Conservation (phyloP, 2,329 filamentous ascomycete genomes). For the Rutstroemia sp. region DNA sequence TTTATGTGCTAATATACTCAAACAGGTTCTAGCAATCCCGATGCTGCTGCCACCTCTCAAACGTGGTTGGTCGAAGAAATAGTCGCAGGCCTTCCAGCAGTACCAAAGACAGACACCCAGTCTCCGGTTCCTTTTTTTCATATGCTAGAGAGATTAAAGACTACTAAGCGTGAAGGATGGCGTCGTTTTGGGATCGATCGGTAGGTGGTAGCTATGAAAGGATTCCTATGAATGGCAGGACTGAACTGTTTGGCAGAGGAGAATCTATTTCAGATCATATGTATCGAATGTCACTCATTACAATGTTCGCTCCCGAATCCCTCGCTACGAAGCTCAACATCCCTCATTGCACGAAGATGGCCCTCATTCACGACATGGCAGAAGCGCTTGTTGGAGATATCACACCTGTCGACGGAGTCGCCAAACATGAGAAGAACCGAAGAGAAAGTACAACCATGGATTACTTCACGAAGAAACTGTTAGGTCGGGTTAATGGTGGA, state of each 20-base stretch:
- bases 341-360: slow-evolving; percentile 85
- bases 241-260: slow-evolving; percentile 39
- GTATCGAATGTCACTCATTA: slow-evolving; percentile 98
- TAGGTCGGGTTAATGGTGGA: slow-evolving; percentile 70
- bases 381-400: slow-evolving; percentile 94
- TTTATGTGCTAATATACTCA: not conserved
- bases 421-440: slow-evolving; percentile 81
- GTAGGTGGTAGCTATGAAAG: slow-evolving; percentile 30
- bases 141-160: slow-evolving; percentile 88
- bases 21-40: not conserved
- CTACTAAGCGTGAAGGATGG: slow-evolving; percentile 94
- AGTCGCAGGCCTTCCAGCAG: slow-evolving; percentile 52
- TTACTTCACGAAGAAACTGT: slow-evolving; percentile 64
- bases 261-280: slow-evolving; percentile 98
- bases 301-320: slow-evolving; percentile 77
- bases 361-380: slow-evolving; percentile 94
- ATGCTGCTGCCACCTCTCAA: not conserved
- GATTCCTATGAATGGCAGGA: not conserved
- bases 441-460: slow-evolving; percentile 89
- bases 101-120: slow-evolving; percentile 50
- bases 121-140: slow-evolving; percentile 92
- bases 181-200: slow-evolving; percentile 70
- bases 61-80: slow-evolving; percentile 54
- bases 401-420: slow-evolving; percentile 80
- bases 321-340: slow-evolving; percentile 69